Evolutionary conservation across 2,329 filamentous ascomycete genomes (phyloP), one percentile per base, ranked within the genome.

Genomic region (Curvularia verruculosa): DNA sequence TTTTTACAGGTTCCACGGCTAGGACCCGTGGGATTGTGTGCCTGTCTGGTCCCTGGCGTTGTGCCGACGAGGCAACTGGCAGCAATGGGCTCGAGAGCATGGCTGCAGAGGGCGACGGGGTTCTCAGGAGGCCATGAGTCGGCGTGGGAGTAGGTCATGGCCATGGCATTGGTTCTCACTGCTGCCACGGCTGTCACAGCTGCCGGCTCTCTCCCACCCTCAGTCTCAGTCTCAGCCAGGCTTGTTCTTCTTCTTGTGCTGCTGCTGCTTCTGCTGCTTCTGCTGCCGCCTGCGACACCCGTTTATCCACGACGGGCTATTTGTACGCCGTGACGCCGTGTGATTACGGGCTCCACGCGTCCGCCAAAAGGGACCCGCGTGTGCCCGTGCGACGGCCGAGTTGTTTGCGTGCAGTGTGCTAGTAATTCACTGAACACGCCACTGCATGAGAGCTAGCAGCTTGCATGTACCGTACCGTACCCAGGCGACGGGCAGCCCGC

Each of bases 351-450:
- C 56, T 64, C 59, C 71, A 72, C 69, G 69, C 65, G 69, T 69
- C 66, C 67, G 66, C 65, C 64, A 59, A 15, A 66, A 69, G 66
- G 47, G 56, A 64, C 64, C 66, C 69, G 66, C 69, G 72, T 69
- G 69, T 67, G 58, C 62, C 61, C 54, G 68, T 70, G 57, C 56
- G 48, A 64, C 64, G 45, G 44, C 64, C 45, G 44, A 64, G 63
- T 61, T 63, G 61, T 56, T 26, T 44, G 59, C 55, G 41, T 49
- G 37, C 37, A 40, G 21, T 21, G 5, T 9, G 8, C 28, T 12
- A 15, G 29, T 29, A 21, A 5, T 13, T 5, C 19, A 40, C 37
- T n/a, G n/a, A 23, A 10, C 18, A 19, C 39, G 21, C 21, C 39
- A 41, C 21, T 3, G 37, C 23, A 9, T 9, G 21, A 24, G 39